Evolutionary conservation across 805 yeast genomes (phyloP).

Genomic region (Pichia ethanolica): DNA sequence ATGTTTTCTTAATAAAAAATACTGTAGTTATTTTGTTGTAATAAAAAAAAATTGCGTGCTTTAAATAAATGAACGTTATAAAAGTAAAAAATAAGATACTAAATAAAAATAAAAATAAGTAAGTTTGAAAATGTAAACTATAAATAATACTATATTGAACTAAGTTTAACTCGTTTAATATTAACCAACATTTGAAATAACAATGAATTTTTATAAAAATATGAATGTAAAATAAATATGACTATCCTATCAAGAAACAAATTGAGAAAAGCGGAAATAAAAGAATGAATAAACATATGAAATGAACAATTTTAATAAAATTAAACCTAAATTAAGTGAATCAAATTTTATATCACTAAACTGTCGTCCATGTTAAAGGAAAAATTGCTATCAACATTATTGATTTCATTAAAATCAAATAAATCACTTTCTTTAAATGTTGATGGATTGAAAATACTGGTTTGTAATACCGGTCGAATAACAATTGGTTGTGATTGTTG

Average conservation of each 20-base stretch:
- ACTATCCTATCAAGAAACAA: not conserved
- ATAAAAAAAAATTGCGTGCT: not conserved
- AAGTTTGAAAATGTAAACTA: not conserved
- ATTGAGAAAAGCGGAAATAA: not conserved
- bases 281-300: not conserved
- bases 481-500: not conserved
- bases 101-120: not conserved
- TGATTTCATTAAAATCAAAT: conserved; percentile 6
- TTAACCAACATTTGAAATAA: too few relatives aligned
- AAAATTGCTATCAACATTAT: conserved; percentile 3
- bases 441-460: not conserved
- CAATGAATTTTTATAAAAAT: not conserved
- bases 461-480: not conserved
- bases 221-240: too few relatives aligned
- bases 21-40: too few relatives aligned
- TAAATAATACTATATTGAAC: not conserved
- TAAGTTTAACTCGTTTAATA: too few relatives aligned
- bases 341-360: conserved; percentile 3
- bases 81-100: not conserved
- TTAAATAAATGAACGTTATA: not conserved
- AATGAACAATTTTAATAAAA: too few relatives aligned
- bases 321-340: too few relatives aligned
- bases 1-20: too few relatives aligned
- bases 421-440: not conserved
- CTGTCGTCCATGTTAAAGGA: conserved; percentile 9